Percentiles rank a stretch among this genome's conserved stretches.
phyloP scores from a whole-genome alignment of 2,329 filamentous ascomycete species.

The Cytospora chrysosperma region DNA sequence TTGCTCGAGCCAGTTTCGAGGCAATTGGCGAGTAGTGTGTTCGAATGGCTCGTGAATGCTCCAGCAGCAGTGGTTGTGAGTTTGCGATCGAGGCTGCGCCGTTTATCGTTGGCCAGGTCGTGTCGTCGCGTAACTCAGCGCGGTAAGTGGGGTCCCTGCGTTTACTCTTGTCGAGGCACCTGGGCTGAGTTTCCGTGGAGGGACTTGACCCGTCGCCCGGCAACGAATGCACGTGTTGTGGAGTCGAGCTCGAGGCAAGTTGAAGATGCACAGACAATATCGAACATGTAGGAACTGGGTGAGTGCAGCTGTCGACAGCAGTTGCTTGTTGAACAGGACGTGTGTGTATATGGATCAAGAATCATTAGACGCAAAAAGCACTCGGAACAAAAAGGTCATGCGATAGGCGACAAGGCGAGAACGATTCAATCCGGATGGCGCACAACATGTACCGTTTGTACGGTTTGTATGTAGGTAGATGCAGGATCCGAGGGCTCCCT shows the following conservation, averaged over 20 bases:
- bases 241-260: slow-evolving; percentile 3
- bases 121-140: slow-evolving; percentile 10
- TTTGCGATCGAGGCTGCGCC: background rate
- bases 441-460: slow-evolving; percentile 1
- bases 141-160: slow-evolving; percentile 9
- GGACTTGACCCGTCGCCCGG: slow-evolving; percentile 5
- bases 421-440: slow-evolving; percentile 11
- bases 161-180: slow-evolving; percentile 11
- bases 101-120: background rate
- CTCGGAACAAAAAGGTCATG: slow-evolving; percentile 11
- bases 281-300: background rate
- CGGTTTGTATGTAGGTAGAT: background rate
- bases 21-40: background rate
- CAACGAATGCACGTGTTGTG: slow-evolving; percentile 14
- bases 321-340: background rate
- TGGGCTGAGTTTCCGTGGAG: slow-evolving; percentile 7
- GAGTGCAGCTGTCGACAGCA: background rate
- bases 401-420: slow-evolving; percentile 5
- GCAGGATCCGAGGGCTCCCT: slow-evolving; percentile 10
- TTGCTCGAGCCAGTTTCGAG: slow-evolving; percentile 3
- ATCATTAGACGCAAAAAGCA: background rate
- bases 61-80: background rate
- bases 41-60: background rate
- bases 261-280: background rate
- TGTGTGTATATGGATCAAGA: background rate